phyloP scores from a whole-genome alignment of 768 basidiomycete species.

The Coprinopsis cinerea region DNA sequence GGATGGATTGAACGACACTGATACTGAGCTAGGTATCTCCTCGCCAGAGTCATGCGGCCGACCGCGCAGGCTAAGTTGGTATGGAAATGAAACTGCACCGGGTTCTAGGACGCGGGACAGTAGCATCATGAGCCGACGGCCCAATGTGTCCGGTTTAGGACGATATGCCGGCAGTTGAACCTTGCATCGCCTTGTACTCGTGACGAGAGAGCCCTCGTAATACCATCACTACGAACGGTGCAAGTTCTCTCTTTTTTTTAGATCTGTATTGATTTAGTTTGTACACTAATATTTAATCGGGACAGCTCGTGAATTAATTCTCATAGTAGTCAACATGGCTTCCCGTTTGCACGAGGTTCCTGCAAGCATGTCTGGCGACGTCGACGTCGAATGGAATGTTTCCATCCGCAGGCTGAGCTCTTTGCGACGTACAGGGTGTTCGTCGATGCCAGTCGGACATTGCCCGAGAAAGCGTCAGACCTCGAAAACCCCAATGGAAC shows the following conservation, averaged over 20 bases:
- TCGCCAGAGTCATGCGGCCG: slow-evolving; percentile 27
- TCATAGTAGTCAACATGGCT: too few relatives aligned
- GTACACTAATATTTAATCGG: slow-evolving; percentile 2
- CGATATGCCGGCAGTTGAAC: slow-evolving; percentile 19
- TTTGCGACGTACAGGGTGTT: not conserved
- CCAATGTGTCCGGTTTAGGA: slow-evolving; percentile 5
- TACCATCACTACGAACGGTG: too few relatives aligned
- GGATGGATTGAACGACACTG: slow-evolving; percentile 18
- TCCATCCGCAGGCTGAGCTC: too few relatives aligned
- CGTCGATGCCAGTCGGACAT: slow-evolving; percentile 5
- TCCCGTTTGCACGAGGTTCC: too few relatives aligned
- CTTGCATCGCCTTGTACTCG: too few relatives aligned
- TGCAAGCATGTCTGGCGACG: too few relatives aligned
- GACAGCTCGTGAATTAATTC: not conserved
- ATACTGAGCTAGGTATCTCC: slow-evolving; percentile 29
- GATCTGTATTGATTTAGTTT: not conserved
- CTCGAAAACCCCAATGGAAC: not conserved
- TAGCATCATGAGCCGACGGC: slow-evolving; percentile 18
- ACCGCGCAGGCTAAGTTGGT: slow-evolving; percentile 36
- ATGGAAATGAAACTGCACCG: slow-evolving; percentile 28
- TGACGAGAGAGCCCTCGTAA: too few relatives aligned
- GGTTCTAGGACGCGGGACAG: slow-evolving; percentile 19
- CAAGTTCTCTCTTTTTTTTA: too few relatives aligned
- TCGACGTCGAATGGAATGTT: too few relatives aligned
- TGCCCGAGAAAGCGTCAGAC: slow-evolving; percentile 5